A percentile compares a stretch with the other conserved stretches of the same genome.
Conservation (phyloP, 164 flowering plant genomes). For the Pachysandra terminalis region DNA sequence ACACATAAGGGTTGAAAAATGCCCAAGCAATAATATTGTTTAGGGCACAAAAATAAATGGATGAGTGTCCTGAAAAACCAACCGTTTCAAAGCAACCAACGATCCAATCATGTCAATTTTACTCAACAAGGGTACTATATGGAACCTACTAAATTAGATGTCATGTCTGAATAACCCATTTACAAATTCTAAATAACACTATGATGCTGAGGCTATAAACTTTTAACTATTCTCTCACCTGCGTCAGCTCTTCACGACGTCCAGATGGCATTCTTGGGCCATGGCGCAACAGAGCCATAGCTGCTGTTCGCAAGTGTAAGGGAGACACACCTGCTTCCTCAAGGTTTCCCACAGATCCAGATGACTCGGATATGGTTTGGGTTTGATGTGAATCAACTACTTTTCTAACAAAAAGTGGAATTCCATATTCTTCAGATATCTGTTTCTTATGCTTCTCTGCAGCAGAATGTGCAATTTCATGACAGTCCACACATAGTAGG, state of each 20-base stretch:
- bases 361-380: conserved; percentile 18
- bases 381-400: conserved; percentile 49
- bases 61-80: too few relatives aligned
- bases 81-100: too few relatives aligned
- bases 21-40: too few relatives aligned
- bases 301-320: conserved; percentile 80
- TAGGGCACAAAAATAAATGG: too few relatives aligned
- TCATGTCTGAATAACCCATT: not conserved
- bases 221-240: conserved; percentile 35
- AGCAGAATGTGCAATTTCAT: conserved; percentile 94
- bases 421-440: conserved; percentile 71
- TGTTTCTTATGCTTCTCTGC: conserved; percentile 84
- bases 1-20: too few relatives aligned
- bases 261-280: conserved; percentile 81
- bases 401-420: conserved; percentile 75
- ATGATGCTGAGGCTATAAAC: not conserved
- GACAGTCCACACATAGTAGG: conserved; percentile 95
- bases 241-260: conserved; percentile 76
- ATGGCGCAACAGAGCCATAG: conserved; percentile 96
- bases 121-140: too few relatives aligned
- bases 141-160: too few relatives aligned
- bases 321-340: conserved; percentile 85
- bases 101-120: too few relatives aligned
- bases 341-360: conserved; percentile 20
- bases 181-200: not conserved